phyloP scores from a whole-genome alignment of 495 filamentous ascomycete genomes.

The Cetradonia linearis region DNA sequence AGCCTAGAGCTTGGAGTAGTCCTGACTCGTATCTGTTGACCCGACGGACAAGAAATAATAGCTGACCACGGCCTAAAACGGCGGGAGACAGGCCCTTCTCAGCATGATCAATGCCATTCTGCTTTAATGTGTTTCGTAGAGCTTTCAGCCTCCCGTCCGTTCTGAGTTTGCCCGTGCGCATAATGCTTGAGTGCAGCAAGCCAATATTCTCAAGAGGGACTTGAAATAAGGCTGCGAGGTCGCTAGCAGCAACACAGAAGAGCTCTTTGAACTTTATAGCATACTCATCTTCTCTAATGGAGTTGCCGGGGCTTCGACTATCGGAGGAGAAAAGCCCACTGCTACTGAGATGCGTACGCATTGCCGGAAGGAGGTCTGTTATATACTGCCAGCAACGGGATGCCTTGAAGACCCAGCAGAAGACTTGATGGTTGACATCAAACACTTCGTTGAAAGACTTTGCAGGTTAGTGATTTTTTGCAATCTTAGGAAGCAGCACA shows the following conservation, averaged over 20 bases:
- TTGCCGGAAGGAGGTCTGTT: constrained; percentile 55
- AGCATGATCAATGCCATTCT: background rate
- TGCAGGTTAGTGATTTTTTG: background rate
- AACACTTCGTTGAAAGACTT: constrained; percentile 68
- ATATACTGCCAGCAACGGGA: constrained; percentile 65
- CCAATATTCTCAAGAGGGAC: constrained; percentile 54
- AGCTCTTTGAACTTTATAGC: constrained; percentile 72
- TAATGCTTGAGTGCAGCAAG: constrained; percentile 66
- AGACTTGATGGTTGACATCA: constrained; percentile 64
- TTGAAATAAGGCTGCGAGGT: constrained; percentile 56
- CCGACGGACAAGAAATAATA: constrained; percentile 70
- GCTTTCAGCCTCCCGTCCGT: background rate
- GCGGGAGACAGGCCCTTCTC: constrained; percentile 27
- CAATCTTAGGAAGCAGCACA: constrained; percentile 9
- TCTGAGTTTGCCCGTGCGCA: constrained; percentile 47
- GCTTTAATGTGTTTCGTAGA: background rate
- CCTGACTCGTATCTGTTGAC: constrained; percentile 46
- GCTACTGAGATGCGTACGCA: constrained; percentile 33
- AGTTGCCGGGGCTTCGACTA: background rate
- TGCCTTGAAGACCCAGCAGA: constrained; percentile 78
- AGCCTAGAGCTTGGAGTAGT: constrained; percentile 61
- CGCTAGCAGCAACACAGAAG: constrained; percentile 71
- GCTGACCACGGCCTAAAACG: constrained; percentile 53
- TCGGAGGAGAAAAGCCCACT: constrained; percentile 30
- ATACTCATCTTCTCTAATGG: constrained; percentile 39